phyloP scores from a whole-genome alignment of 176 grass and related monocot species.

The Hyparrhenia diplandra region DNA sequence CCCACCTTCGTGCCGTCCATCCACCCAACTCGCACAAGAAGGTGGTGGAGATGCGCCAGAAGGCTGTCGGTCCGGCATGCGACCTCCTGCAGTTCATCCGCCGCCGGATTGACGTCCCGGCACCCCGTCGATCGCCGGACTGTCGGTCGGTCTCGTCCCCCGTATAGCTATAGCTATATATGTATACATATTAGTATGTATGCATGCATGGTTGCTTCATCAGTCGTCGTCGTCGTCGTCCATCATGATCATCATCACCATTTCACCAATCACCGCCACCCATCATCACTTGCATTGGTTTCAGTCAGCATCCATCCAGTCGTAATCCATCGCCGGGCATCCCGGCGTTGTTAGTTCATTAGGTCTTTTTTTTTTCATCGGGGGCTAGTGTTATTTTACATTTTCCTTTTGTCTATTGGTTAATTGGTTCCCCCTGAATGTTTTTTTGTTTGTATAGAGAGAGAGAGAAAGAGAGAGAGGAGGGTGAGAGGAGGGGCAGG shows the following conservation, averaged over 20 bases:
- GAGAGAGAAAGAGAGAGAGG: conserved; percentile 31
- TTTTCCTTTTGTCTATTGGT: conserved; percentile 65
- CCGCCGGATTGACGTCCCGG: conserved; percentile 48
- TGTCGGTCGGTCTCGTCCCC: conserved; percentile 33
- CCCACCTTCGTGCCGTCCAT: conserved; percentile 82
- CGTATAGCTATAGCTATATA: conserved; percentile 60
- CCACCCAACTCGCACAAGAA: conserved; percentile 99
- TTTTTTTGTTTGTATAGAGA: conserved; percentile 88
- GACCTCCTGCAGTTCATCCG: conserved; percentile 82
- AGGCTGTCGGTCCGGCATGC: conserved; percentile 39
- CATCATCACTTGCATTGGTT: conserved; percentile 46
- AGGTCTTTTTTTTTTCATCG: conserved; percentile 49
- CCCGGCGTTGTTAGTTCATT: conserved; percentile 33
- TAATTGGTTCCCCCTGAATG: conserved; percentile 68
- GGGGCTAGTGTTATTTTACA: conserved; percentile 40
- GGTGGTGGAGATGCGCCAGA: conserved; percentile 94
- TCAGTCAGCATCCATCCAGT: conserved; percentile 40
- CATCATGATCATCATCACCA: conserved; percentile 18
- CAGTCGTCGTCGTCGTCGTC: conserved; percentile 44
- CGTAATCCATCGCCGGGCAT: conserved; percentile 14
- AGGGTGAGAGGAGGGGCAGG: conserved; percentile 49
- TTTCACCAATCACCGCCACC: conserved; percentile 20
- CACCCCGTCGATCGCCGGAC: not conserved
- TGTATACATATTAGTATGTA: conserved; percentile 71
- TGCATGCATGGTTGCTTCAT: conserved; percentile 69